Base-by-base conservation (phyloP, 345 rosid genomes). In the Citrus inodora region DNA sequence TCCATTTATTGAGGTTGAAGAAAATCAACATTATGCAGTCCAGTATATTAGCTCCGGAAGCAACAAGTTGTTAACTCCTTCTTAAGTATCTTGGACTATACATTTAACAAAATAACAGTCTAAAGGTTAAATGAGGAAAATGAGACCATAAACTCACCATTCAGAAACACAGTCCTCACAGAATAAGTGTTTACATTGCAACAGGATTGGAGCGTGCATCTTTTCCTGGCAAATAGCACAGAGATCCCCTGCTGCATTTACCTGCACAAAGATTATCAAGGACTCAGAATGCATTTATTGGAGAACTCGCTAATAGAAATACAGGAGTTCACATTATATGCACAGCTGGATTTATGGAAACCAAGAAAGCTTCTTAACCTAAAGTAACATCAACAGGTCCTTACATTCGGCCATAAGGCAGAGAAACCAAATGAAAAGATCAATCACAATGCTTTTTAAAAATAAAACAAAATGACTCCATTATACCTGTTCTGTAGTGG, bases 211-310 rank as follows among this genome's bases (percentile, higher is more conserved):
- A 17, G 86, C 66, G 5, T 87, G 89, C 89, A 88, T 91, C 91
- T 89, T 91, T 84, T 91, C 95, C 83, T 91, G 95, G 82, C 92
- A 91, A 46, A 91, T 89, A 48, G 95, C 92, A 83, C 95, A 91
- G 35, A 89, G 83, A 71, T 89, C 92, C 56, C 94, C 92, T 3
- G 82, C 83, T n/a, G 85, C 88, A 70, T 83, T 85, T 58, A 90
- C 90, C 90, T 90, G 75, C 72, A 48, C 63, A 30, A 11, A 5
- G 33, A 63, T 74, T 11, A 74, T 13, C 6, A 2, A 33, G 51
- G 27, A 32, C 75, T 80, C 62, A 66, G 67, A 32, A 62, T 63
- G 68, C 6, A 71, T 4, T 35, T 46, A 68, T 22, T 63, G 65
- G 46, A 37, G 21, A 64, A 38, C 42, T 53, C 40, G 0, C 30